Evolutionary conservation across 2,329 filamentous ascomycete genomes (phyloP), one percentile per base, ranked within the genome.

Genomic region (Rhinocladiella similis): DNA sequence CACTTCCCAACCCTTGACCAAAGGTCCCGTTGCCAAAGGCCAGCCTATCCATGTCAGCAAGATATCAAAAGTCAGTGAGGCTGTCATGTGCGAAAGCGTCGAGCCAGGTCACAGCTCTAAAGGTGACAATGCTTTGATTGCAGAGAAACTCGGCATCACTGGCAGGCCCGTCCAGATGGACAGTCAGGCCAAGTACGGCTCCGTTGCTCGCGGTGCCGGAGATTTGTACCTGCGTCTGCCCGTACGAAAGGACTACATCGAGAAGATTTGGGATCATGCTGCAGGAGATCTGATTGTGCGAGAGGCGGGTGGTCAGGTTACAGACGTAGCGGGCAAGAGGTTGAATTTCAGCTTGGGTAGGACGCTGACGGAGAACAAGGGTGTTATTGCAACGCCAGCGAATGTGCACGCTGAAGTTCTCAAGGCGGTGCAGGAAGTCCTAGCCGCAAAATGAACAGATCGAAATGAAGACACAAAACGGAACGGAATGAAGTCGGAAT

Each of bases 191-290:
- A 99, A 99, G 76, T 99, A 99, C 75, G 93, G 88, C 60, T 94
- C 90, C 35, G 96, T 99, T 70, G 94, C 94, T 35, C 83, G 94
- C 61, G 94, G 94, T 45, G 91, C 92, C 4, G 94, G 92, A 48
- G 94, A 99, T 70, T 87, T 99, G 63, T 99, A 99, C 76, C 82
- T 99, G 56, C 84, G 95, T 52, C 77, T 99, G 56, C 94, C 94
- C 3, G 88, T 90, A 25, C 89, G 84, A 71, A 88, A 87, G 66
- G 87, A 88, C 52, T 99, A 99, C 77, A 86, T 96, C 72, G 94
- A 99, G 81, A 99, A 99, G 84, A 99, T 99, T 65, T 99, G 94
- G 94, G 94, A 99, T 71, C 94, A 99, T 73, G 94, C 94, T 16
- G 94, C 93, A 12, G 94, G 94, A 39, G 92, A 96, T 68, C 77